Base-by-base conservation (phyloP, 2,329 filamentous ascomycete species). In the Scedosporium boydii region DNA sequence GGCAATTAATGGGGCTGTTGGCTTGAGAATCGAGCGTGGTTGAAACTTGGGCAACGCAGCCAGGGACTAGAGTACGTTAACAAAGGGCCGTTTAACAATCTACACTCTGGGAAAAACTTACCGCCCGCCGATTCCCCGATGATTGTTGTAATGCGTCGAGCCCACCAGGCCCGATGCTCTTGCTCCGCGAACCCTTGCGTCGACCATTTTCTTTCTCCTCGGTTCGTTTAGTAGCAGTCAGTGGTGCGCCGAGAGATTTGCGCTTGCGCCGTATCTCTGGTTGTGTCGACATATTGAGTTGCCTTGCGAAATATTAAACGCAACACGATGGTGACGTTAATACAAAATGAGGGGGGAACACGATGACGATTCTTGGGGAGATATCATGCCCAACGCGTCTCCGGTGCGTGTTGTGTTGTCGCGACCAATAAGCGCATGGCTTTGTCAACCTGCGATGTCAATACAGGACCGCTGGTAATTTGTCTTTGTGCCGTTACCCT, bases 121-220 rank as follows among this genome's bases (percentile, higher is more conserved):
- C 91, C 78, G 91, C 89, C 74, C 90, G 85, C 69, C 90, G 81
- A 73, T 96, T 96, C 41, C 90, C 90, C 70, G 81, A 84, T 55
- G 83, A 84, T 70, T 88, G 83, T 73, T 89, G 92, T 62, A 96
- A 80, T 63, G 88, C 87, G 78, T 96, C 92, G 56, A 96, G 76
- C 27, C 93, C 92, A 59, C 93, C 95, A 16, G 95, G 93, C 2
- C 95, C 95, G 68, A 99, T 87, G 76, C 93, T 98, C 80, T 97
- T 98, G 76, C 93, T 97, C 67, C 95, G 87, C 63, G 88, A 90
- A 76, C 92, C 93, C 77, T 82, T 83, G 65, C 82, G 78, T 70
- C 74, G 90, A 70, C 84, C 82, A 80, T 96, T 96, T 72, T 96
- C 91, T 74, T 91, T 92, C 69, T 91, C 88, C 66, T 80, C 64